A percentile compares a stretch with the other conserved stretches of the same genome.
Evolutionary conservation across 176 grass and related monocot species (phyloP).

Genomic region (Echinochloa phyllopogon): DNA sequence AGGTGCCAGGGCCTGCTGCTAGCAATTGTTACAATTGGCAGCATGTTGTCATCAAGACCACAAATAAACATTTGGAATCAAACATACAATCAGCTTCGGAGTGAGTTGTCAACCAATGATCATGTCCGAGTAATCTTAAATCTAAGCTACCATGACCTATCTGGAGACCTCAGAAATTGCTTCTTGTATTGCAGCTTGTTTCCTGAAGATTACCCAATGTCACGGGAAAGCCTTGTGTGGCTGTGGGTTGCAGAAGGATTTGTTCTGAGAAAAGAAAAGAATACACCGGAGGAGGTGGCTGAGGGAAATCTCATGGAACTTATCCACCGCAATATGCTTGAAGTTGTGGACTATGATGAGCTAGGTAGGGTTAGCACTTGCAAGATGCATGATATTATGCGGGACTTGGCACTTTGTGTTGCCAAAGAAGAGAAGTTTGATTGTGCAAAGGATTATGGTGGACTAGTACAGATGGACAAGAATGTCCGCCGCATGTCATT

Average conservation of each 20-base stretch:
- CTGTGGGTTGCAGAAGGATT: constrained; percentile 64
- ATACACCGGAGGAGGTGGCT: constrained; percentile 57
- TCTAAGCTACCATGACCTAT: constrained; percentile 29
- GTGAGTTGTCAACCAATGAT: constrained; percentile 42
- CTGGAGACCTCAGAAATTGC: constrained; percentile 54
- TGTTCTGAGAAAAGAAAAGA: constrained; percentile 36
- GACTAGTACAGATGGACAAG: constrained; percentile 20
- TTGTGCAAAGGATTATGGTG: constrained; percentile 6
- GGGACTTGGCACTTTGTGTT: constrained; percentile 38
- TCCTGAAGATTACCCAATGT: constrained; percentile 49
- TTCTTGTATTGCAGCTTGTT: constrained; percentile 61
- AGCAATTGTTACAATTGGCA: constrained; percentile 54
- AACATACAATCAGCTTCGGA: constrained; percentile 52
- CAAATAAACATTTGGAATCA: constrained; percentile 47
- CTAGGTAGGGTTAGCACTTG: constrained; percentile 30
- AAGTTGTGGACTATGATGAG: constrained; percentile 39
- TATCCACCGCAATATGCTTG: constrained; percentile 49
- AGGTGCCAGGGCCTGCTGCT: constrained; percentile 57
- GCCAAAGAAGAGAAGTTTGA: constrained; percentile 45
- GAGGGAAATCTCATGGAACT: constrained; percentile 54
- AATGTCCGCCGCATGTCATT: constrained; percentile 33
- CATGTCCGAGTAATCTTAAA: constrained; percentile 41
- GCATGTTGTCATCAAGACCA: constrained; percentile 51
- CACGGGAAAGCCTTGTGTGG: constrained; percentile 54
- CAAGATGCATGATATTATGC: constrained; percentile 55